Conservation (phyloP, 2,329 filamentous ascomycete species). For the Fusarium sp. region DNA sequence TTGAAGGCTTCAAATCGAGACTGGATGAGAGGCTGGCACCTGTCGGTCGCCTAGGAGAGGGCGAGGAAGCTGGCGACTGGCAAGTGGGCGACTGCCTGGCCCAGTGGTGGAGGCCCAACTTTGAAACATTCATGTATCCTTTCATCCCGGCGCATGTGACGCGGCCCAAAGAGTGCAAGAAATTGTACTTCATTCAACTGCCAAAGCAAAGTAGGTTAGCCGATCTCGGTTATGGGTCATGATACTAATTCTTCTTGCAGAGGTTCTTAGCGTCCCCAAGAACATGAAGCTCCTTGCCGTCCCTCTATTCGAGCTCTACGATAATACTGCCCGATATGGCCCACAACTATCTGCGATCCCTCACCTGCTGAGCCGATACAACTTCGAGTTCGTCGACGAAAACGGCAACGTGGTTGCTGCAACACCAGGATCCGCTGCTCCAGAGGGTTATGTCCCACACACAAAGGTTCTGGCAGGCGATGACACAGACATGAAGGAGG, state of each 20-base stretch:
- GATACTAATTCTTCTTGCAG: conserved; percentile 58
- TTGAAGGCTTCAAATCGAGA: conserved; percentile 92
- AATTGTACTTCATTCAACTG: conserved; percentile 96
- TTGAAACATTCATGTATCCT: conserved; percentile 99
- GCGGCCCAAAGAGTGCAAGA: conserved; percentile 98
- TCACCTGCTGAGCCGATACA: conserved; percentile 92
- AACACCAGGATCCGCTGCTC: conserved; percentile 77
- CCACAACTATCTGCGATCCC: conserved; percentile 97
- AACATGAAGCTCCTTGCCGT: conserved; percentile 99
- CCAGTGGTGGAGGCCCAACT: conserved; percentile 99
- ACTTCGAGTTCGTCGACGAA: conserved; percentile 98
- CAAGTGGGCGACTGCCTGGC: conserved; percentile 93
- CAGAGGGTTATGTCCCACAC: conserved; percentile 71
- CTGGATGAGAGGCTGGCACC: conserved; percentile 95
- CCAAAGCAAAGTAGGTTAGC: conserved; percentile 80
- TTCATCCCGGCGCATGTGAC: conserved; percentile 97
- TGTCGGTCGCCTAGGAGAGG: conserved; percentile 86
- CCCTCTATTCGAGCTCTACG: conserved; percentile 96
- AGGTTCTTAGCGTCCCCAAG: conserved; percentile 95
- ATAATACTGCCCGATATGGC: conserved; percentile 94
- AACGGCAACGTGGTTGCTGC: conserved; percentile 86
- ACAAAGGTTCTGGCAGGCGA: conserved; percentile 74
- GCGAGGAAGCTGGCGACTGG: conserved; percentile 89
- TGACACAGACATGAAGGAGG: conserved; percentile 71
- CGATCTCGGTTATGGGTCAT: not conserved